Evolutionary conservation across 306 rosid genomes (phyloP), one percentile per base, ranked within the genome.

Genomic region (Delonix regia): DNA sequence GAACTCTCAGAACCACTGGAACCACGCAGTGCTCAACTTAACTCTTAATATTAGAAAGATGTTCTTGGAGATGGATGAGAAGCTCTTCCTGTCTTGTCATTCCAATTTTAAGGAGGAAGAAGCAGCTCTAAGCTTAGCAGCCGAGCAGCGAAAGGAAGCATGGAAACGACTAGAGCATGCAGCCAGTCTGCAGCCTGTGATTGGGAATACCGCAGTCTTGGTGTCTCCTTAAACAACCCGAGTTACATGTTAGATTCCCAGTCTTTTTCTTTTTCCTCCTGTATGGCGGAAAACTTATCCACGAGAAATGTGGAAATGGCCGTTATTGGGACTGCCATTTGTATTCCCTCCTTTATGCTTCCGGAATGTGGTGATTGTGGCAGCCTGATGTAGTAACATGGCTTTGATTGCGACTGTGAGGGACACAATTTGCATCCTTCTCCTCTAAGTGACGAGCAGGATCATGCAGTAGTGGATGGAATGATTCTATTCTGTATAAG

Each of bases 41-140:
- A 90, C 94, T 69, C 82, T 85, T 19, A 95, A 91, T 25, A 87
- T 92, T 21, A 85, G 92, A 84, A 95, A 95, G 87, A 89, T 95
- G 89, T 91, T 95, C 72, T 47, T 88, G 72, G 99, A 95, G 86
- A 90, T 95, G 94, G 99, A 95, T 47, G 98, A 91, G 42, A 94
- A 85, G 78, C 87, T 95, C 42, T 95, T 90, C 83, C 41, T 84
- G 52, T 73, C 90, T 8, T 87, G 91, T 75, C 89, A 84, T 57
- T 67, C 88, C 14, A 91, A 71, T 36, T 86, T 69, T 63, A 91
- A 85, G 83, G 98, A 90, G 79, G 94, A 91, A 64, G 97, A 92
- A 81, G 91, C 80, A 9, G 80, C 76, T 74, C 71, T 57, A 83
- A 83, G 76, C 63, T 62, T 51, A 1, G 88, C 51, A 10, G 88